Evolutionary conservation across 768 basidiomycete species (phyloP).

Genomic region (Naematelia aurantialba): DNA sequence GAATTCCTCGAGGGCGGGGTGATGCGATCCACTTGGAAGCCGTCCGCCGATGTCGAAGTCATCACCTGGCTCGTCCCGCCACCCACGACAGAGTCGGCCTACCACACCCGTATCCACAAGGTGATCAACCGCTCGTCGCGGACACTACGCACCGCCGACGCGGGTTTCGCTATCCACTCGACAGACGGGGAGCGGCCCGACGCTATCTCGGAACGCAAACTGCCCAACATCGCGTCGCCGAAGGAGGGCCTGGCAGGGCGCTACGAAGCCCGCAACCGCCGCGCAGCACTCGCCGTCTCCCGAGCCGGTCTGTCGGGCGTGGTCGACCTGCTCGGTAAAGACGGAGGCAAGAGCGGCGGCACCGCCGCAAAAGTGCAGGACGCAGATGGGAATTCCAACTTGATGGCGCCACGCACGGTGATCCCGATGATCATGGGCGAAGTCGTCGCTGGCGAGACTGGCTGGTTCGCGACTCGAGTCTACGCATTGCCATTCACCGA

Average conservation of each 20-base stretch:
- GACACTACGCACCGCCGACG: constrained; percentile 57
- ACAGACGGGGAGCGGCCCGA: constrained; percentile 54
- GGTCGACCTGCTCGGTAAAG: constrained; percentile 47
- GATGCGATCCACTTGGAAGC: constrained; percentile 66
- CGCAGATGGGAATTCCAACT: constrained; percentile 67
- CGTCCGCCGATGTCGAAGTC: constrained; percentile 65
- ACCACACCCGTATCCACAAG: constrained; percentile 66
- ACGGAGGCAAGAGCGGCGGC: constrained; percentile 14
- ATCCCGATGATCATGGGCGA: constrained; percentile 61
- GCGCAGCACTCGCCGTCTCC: constrained; percentile 36
- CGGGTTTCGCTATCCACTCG: constrained; percentile 66
- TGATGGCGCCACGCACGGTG: constrained; percentile 64
- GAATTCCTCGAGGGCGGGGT: constrained; percentile 24
- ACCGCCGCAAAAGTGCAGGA: constrained; percentile 54
- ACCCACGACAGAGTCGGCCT: constrained; percentile 57
- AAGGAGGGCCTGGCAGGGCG: constrained; percentile 53
- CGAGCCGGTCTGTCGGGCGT: constrained; percentile 16
- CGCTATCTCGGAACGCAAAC: constrained; percentile 17
- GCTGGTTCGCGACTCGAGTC: constrained; percentile 63
- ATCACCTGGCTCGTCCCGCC: constrained; percentile 76
- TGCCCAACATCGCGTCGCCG: background rate
- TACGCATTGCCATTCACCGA: constrained; percentile 56
- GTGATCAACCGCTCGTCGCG: constrained; percentile 53
- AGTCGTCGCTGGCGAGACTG: constrained; percentile 53
- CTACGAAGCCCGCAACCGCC: constrained; percentile 50